phyloP scores from a whole-genome alignment of 768 basidiomycete species.

The Xerocomus potaroensis region DNA sequence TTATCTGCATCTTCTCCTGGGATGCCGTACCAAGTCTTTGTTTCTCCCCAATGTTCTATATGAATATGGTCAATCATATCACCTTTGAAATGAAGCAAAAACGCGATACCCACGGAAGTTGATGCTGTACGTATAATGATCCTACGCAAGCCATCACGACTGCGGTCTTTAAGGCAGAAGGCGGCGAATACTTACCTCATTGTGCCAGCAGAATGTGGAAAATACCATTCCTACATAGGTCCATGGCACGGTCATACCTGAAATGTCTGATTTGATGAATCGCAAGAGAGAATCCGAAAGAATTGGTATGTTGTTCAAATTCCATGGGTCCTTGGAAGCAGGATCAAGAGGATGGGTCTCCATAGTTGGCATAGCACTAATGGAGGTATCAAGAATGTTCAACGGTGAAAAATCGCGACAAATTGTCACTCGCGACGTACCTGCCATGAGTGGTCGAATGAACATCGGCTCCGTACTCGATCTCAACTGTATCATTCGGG shows the following conservation, averaged over 20 bases:
- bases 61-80: constrained; percentile 25
- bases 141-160: constrained; percentile 43
- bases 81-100: constrained; percentile 14
- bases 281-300: constrained; percentile 88
- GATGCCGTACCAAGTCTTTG: constrained; percentile 99
- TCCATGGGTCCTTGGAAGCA: constrained; percentile 93
- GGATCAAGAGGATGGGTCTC: constrained; percentile 88
- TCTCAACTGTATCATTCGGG: constrained; percentile 86
- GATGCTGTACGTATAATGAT: constrained; percentile 96
- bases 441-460: constrained; percentile 97
- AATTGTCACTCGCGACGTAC: constrained; percentile 41
- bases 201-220: constrained; percentile 99
- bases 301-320: constrained; percentile 96
- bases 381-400: constrained; percentile 12
- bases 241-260: constrained; percentile 99
- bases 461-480: constrained; percentile 99
- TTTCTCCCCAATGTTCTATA: constrained; percentile 97
- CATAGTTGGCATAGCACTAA: constrained; percentile 90
- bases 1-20: constrained; percentile 94
- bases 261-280: constrained; percentile 98
- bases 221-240: constrained; percentile 99
- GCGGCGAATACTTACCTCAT: constrained; percentile 59
- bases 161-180: constrained; percentile 18
- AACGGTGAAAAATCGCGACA: constrained; percentile 26
- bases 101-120: constrained; percentile 69